Conservation (phyloP, 805 yeast species). For the Candida tibetensis region DNA sequence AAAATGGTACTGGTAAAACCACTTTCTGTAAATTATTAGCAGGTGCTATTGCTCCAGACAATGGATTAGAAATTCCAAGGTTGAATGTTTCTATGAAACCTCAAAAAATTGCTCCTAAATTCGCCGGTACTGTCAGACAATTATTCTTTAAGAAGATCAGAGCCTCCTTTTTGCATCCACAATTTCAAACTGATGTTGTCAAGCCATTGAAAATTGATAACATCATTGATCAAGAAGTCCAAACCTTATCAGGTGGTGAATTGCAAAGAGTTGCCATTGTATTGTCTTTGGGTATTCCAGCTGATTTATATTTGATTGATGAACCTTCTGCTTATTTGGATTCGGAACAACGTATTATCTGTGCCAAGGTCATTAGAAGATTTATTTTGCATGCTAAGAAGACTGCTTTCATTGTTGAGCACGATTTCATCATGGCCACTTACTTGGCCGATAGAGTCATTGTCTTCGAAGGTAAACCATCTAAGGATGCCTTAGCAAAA, state of each 20-base stretch:
- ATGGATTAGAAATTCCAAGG: constrained; percentile 74
- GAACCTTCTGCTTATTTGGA: constrained; percentile 99
- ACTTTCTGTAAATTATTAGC: constrained; percentile 95
- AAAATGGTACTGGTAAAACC: constrained; percentile 99
- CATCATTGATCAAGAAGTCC: constrained; percentile 96
- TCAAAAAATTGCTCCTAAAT: constrained; percentile 97
- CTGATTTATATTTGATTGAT: constrained; percentile 95
- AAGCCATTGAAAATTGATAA: constrained; percentile 93
- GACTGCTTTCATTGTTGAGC: constrained; percentile 99
- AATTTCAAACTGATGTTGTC: constrained; percentile 96
- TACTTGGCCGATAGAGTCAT: constrained; percentile 98
- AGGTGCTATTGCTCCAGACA: constrained; percentile 87
- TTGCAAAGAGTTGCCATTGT: constrained; percentile 98
- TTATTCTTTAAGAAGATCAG: constrained; percentile 94
- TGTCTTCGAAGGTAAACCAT: constrained; percentile 95
- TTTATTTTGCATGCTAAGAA: constrained; percentile 94
- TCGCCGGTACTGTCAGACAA: constrained; percentile 98
- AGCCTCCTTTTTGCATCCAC: constrained; percentile 91
- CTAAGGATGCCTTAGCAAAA: constrained; percentile 79
- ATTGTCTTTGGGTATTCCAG: constrained; percentile 87
- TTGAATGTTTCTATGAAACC: constrained; percentile 97
- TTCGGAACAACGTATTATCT: constrained; percentile 98
- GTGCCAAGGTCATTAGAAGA: constrained; percentile 97
- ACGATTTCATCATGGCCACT: constrained; percentile 99
- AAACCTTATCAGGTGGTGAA: constrained; percentile 98